These are phyloP conservation scores for Podospora appendiculata DNA, from an alignment of 495 filamentous ascomycete species.

Conservation along the genomic window DNA sequence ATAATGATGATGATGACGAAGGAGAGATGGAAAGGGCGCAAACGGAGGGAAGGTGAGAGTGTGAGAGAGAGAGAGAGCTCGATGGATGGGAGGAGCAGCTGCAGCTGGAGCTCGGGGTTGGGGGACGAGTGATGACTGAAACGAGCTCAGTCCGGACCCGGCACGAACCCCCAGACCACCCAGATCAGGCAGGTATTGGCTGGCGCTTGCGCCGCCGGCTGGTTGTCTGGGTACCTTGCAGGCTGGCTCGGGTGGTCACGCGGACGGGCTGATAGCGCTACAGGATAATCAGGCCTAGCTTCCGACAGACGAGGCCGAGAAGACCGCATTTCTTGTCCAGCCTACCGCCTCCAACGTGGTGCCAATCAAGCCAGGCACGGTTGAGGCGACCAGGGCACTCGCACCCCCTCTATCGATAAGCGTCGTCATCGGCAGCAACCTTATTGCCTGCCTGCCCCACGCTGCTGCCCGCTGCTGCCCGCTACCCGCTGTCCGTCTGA, in stretches of 20 bases:
- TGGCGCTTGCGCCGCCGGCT: conserved; percentile 9
- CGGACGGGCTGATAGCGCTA: neutral
- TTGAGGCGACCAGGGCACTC: too few species aligned
- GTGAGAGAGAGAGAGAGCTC: conserved; percentile 11
- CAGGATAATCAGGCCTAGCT: neutral
- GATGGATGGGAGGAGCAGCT: conserved; percentile 21
- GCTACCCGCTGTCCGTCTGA: too few species aligned
- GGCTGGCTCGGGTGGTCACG: neutral
- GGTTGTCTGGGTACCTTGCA: conserved; percentile 26
- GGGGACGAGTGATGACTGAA: conserved; percentile 16
- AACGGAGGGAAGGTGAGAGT: conserved; percentile 26
- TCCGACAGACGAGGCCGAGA: too few species aligned
- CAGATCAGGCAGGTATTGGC: conserved; percentile 15
- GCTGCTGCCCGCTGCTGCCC: too few species aligned
- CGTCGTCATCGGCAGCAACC: conserved; percentile 17
- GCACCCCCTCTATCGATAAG: conserved; percentile 10
- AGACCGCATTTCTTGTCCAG: neutral
- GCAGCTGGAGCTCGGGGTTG: conserved; percentile 10
- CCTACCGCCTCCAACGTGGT: conserved; percentile 2
- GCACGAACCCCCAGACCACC: neutral
- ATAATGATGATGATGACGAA: conserved; percentile 4
- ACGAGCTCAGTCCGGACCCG: conserved; percentile 16
- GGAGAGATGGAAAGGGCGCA: conserved; percentile 2
- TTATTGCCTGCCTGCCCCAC: too few species aligned
- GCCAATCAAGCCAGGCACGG: conserved; percentile 7